Evolutionary conservation across 305 asterid genomes (phyloP), one percentile per base, ranked within the genome.

Genomic region (Solanum hybrid): DNA sequence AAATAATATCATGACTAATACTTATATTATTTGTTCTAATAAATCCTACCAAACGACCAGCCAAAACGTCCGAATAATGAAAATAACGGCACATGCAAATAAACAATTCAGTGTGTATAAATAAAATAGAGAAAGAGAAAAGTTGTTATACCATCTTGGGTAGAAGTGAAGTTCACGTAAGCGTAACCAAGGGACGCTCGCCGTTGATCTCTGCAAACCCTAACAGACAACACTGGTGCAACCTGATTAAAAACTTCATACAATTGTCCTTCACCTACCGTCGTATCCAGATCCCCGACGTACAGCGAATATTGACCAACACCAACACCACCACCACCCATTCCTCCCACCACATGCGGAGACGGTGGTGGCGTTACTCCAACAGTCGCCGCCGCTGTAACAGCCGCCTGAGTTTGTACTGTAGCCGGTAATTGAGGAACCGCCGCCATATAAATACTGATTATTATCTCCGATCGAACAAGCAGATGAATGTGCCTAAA

Each of bases 201-300:
- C 13, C 92, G 92, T 87, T 93, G 95, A 93, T 96, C 98, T 73
- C 97, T 88, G 86, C 98, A 95, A 91, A 96, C 95, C 95, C 95
- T 93, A 83, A 95, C 93, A 13, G 98, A 96, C 12, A 91, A 92
- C 81, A 96, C 98, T 37, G 92, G 95, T 73, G 95, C 95, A 86
- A 95, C 96, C 89, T 93, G 97, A 67, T 88, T 94, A 89, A 96
- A 96, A 90, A 95, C 91, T 76, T 96, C 98, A 89, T 28, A 92
- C 88, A 95, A 89, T 86, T 92, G 93, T 88, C 88, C 92, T 91
- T 95, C 98, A 22, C 94, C 95, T 86, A 95, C 98, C 9, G 92
- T 40, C 5, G 92, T 37, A 33, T 95, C 98, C 89, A 95, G 94
- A 94, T 95, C 96, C 40, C 97, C 98, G 1, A 95, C 98, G 81